phyloP scores from a whole-genome alignment of 345 rosid species.

The Brassica carinata region DNA sequence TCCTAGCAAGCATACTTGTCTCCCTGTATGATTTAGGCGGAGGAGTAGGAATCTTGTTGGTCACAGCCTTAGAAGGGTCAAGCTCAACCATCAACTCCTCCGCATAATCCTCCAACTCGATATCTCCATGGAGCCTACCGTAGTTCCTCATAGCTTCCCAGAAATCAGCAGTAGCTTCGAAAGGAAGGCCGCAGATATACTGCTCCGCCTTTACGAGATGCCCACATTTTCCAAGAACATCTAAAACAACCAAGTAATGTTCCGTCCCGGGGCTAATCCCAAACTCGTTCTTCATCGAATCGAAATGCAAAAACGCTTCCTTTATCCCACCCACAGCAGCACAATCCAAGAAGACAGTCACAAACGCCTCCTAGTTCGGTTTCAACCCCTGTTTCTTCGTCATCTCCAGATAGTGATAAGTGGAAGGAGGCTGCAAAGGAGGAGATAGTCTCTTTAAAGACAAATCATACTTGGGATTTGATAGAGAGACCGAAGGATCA shows the following conservation, averaged over 20 bases:
- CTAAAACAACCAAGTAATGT: slow-evolving; percentile 63
- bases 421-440: no score
- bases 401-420: slow-evolving; percentile 42
- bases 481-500: no score
- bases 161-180: slow-evolving; percentile 56
- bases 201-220: slow-evolving; percentile 60
- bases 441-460: no score
- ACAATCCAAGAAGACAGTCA: slow-evolving; percentile 61
- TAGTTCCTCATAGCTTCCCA: slow-evolving; percentile 64
- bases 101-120: slow-evolving; percentile 65
- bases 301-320: slow-evolving; percentile 72
- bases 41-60: slow-evolving; percentile 56
- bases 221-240: slow-evolving; percentile 70
- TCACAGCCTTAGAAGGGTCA: slow-evolving; percentile 58
- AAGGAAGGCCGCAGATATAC: slow-evolving; percentile 56
- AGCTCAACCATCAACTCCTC: slow-evolving; percentile 62
- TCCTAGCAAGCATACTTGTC: slow-evolving; percentile 70
- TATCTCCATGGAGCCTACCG: slow-evolving; percentile 64
- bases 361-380: slow-evolving; percentile 59
- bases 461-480: no score
- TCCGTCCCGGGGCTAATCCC: slow-evolving; percentile 51
- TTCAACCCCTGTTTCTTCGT: slow-evolving; percentile 47
- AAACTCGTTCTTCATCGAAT: slow-evolving; percentile 56
- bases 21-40: slow-evolving; percentile 56
- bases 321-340: slow-evolving; percentile 65